Base-by-base conservation (phyloP, 2,329 filamentous ascomycete species). In the Xylaria sp. region DNA sequence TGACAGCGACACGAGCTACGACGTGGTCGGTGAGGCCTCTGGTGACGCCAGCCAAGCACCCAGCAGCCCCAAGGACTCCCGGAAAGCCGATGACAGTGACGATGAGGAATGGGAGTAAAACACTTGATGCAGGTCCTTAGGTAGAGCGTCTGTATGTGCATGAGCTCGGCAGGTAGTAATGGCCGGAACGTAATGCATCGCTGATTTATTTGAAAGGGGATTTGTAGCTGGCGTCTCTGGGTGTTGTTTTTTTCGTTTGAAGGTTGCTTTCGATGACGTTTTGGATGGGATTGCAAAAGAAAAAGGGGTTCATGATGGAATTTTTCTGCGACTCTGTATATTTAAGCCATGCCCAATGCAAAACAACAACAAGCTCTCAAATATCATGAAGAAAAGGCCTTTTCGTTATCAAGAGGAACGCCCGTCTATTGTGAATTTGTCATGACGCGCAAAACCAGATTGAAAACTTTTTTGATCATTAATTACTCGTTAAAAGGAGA, bases 1-100 rank as follows among this genome's bases (percentile, higher is more conserved):
- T 6, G 94, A 94, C 69, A 97, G 93, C 72, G 94, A 99, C 68
- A 91, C 91, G 16, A 96, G 92, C 76, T 99, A 99, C 73, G 94
- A 99, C 73, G 82, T 99, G 39, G 91, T 99, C 51, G 89, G 89
- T 6, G 87, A 88, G 4, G 80, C 85, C 51, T 92, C 89, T 55
- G 90, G 89, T 53, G 83, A 85, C 50, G 85, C 87, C 44, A 96
- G 90, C 73, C 89, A 90, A 65, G 88, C 91, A 16, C 89, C 91
- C 23, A 83, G 76, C 71, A 86, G 84, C 70, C 84, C 84, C 30
- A 85, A 84, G 71, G 83, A 82, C 39, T 68, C 76, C 16, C 77
- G 77, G 63, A 82, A 81, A 72, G 79, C 70, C 6, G 85, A 89
- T 63, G 84, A 89, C 6, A 64, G 62, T 37, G 60, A 65, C n/a